Percentiles rank a stretch among this genome's conserved stretches.
phyloP scores from a whole-genome alignment of 139 green algal genomes.

The Raphidocelis subcapitata region DNA sequence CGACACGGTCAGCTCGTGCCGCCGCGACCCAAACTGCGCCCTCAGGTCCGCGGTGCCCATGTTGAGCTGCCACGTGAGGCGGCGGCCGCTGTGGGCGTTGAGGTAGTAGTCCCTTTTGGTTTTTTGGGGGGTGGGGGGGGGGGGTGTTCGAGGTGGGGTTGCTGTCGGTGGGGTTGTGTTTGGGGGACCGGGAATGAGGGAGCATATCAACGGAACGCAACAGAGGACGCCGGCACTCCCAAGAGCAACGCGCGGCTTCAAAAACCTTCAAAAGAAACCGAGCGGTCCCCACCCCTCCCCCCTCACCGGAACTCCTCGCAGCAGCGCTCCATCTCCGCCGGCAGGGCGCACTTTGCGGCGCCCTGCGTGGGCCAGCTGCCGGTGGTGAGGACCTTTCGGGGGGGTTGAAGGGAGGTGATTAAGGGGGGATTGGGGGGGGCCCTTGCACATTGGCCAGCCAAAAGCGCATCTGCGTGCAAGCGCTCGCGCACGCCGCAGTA shows the following conservation, averaged over 20 bases:
- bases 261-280: no score
- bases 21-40: conserved; percentile 14
- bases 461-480: not conserved
- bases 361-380: conserved; percentile 87
- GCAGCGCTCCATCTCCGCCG: conserved; percentile 73
- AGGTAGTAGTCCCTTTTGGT: conserved; percentile 78
- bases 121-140: no score
- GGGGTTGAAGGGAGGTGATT: not conserved
- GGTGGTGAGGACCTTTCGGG: conserved; percentile 90
- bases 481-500: no score
- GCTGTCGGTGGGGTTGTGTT: no score
- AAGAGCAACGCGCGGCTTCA: not conserved
- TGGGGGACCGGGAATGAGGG: no score
- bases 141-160: no score
- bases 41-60: conserved; percentile 94
- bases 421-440: no score
- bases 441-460: not conserved
- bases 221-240: conserved; percentile 50
- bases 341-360: conserved; percentile 76
- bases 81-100: conserved; percentile 67
- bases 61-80: conserved; percentile 94
- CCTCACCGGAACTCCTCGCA: conserved; percentile 43
- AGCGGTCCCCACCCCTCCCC: not conserved
- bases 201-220: no score
- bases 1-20: conserved; percentile 51